Base-by-base conservation (phyloP, 2,329 filamentous ascomycete genomes). In the Coccinonectria pachysandricola region DNA sequence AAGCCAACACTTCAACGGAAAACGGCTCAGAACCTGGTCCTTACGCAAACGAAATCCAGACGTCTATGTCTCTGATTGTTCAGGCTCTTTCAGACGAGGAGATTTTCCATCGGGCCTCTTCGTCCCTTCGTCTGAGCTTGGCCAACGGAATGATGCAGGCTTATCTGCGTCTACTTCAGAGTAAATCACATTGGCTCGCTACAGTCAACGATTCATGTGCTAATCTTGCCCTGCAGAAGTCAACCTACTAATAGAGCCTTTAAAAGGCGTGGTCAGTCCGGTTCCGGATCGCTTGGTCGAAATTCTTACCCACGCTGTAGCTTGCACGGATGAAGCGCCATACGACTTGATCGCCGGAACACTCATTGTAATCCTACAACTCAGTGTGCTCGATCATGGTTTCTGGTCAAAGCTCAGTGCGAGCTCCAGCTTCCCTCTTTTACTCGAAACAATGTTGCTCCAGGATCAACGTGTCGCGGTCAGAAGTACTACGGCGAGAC, bases 31-130 rank as follows among this genome's bases (percentile, higher is more conserved):
- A n/a, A n/a, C n/a, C n/a, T n/a, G n/a, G n/a, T n/a, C n/a, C n/a
- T n/a, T n/a, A n/a, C n/a, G 20, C 32, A 16, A 30, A 32, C 21
- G 32, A 31, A 20, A 35, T 65, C 3, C 39, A 53, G n/a, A 62
- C 59, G 34, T 61, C 61, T 3, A 52, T 78, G 30, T 57, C 55
- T 6, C 57, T 79, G 15, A 53, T 80, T 12, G 65, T 77, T 16
- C 57, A 65, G 11, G 75, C 75, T 6, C 64, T 84, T 25, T 71
- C 68, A 8, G 67, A 77, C 31, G 55, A 64, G 13, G 58, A 67
- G 12, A 57, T 79, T 34, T 53, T 68, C 9, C 57, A 61, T 7
- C 52, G 40, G n/a, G 33, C 42, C 15, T 40, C 42, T 5, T 10
- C 32, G 15, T 6, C 21, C 10, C 31, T 53, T 21, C 46, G 42